Evolutionary conservation across 257 asterid species (phyloP).

Genomic region (Solanum lycopersicoides): DNA sequence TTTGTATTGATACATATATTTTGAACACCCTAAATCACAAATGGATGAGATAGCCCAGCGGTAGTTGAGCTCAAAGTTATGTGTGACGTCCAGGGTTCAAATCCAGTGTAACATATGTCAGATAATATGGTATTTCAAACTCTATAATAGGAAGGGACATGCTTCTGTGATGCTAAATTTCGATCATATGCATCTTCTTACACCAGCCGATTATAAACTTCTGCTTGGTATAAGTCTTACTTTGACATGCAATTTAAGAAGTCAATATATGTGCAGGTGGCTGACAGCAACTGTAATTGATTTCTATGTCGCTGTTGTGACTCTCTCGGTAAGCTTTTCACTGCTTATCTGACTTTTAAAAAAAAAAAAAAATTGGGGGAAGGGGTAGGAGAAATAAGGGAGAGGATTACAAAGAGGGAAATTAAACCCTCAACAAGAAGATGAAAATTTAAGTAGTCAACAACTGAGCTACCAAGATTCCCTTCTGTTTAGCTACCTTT

Average conservation of each 20-base stretch:
- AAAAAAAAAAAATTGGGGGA: neutral
- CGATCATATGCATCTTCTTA: neutral
- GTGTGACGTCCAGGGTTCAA: too few species aligned
- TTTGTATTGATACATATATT: too few species aligned
- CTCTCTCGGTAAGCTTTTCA: conserved; percentile 47
- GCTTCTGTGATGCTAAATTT: neutral
- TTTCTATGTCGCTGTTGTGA: conserved; percentile 43
- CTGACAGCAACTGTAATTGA: conserved; percentile 56
- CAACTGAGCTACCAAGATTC: neutral
- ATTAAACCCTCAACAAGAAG: neutral
- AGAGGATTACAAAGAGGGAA: neutral
- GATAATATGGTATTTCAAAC: neutral
- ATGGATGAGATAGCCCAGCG: too few species aligned
- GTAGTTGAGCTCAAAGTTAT: too few species aligned
- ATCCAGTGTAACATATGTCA: neutral
- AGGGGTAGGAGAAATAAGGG: neutral
- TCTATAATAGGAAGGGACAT: neutral
- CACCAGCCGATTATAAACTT: neutral
- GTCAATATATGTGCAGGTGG: conserved; percentile 51
- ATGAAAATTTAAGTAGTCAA: neutral
- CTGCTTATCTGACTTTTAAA: neutral
- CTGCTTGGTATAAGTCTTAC: neutral
- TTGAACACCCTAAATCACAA: too few species aligned
- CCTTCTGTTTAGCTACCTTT: neutral
- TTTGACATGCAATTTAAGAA: neutral